phyloP scores from a whole-genome alignment of 306 rosid genomes.

The Coriaria nepalensis region DNA sequence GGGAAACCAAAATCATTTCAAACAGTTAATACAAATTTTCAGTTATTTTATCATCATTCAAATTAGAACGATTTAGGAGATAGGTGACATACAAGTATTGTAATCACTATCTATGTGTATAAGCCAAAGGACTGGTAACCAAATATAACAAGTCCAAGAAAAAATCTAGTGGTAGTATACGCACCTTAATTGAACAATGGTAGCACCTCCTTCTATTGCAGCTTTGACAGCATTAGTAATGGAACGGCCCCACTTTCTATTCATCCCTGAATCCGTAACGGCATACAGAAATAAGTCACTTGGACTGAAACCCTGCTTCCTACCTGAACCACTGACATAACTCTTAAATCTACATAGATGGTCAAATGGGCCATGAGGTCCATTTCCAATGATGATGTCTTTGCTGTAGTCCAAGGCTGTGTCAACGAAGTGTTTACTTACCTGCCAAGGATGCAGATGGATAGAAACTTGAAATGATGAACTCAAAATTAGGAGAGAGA shows the following conservation, averaged over 20 bases:
- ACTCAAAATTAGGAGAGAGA: neutral
- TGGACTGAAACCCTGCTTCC: constrained; percentile 50
- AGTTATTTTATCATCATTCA: too few relatives aligned
- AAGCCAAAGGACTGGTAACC: too few relatives aligned
- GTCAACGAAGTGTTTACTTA: constrained; percentile 49
- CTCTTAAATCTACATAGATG: constrained; percentile 51
- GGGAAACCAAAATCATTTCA: too few relatives aligned
- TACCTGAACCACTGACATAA: constrained; percentile 18
- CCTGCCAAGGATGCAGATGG: constrained; percentile 34
- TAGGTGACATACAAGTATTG: too few relatives aligned
- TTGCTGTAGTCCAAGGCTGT: constrained; percentile 63
- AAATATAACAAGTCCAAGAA: too few relatives aligned
- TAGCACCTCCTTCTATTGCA: constrained; percentile 85
- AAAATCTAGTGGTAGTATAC: constrained; percentile 4
- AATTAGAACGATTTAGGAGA: too few relatives aligned
- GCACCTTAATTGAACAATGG: constrained; percentile 84
- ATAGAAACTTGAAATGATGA: constrained; percentile 3
- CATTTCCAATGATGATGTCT: constrained; percentile 68
- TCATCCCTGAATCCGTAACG: constrained; percentile 79
- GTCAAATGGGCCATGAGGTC: constrained; percentile 85
- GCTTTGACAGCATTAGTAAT: constrained; percentile 82
- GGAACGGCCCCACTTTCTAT: constrained; percentile 73
- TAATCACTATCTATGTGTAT: too few relatives aligned
- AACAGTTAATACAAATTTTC: too few relatives aligned
- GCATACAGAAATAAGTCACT: constrained; percentile 63